Evolutionary conservation across 495 filamentous ascomycete genomes (phyloP), one percentile per base, ranked within the genome.

Genomic region (Ramalina peruviana): DNA sequence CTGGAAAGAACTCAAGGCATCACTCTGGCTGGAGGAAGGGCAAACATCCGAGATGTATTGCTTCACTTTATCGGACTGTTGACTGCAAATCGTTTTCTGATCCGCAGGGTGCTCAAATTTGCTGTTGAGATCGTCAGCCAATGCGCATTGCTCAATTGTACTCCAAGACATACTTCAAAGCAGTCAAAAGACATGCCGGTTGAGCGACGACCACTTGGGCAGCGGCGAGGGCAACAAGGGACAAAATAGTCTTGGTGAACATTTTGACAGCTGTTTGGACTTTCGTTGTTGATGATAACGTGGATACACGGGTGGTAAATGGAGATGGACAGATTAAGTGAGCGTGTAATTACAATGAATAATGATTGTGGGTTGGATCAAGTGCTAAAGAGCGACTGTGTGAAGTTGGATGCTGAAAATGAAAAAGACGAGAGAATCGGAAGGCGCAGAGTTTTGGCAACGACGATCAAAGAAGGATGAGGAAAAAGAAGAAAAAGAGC

Each of bases 141-240:
- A 21, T 21, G 38, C n/a, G 21, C 16, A 19, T 23, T 26, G 36
- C 21, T 17, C 2, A 13, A 17, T 11, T 5, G 12, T 4, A 4
- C 6, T 23, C 25, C 9, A 11, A n/a, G 9, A 17, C 59, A 46
- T 62, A 67, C 65, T 66, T 66, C 41, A 70, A 51, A 36, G 65
- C 67, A 54, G 61, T 63, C 26, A 70, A 54, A 19, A 70, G 50
- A 54, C 67, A 70, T 36, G 58, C 65, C 20, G 67, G 67, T 11
- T 67, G 64, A 21, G 67, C 67, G 40, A 59, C 37, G 16, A 52
- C 60, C 49, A 66, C 17, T 36, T 57, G 53, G 23, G 61, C 57
- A 47, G 52, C 48, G n/a, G 66, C 58, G 51, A 66, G 49, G 49
- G 66, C 50, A 27, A 58, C 60, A 41, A 59, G 44, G 37, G 62